Evolutionary conservation across 176 grass and related monocot species (phyloP).

Genomic region (Oryza australiensis): DNA sequence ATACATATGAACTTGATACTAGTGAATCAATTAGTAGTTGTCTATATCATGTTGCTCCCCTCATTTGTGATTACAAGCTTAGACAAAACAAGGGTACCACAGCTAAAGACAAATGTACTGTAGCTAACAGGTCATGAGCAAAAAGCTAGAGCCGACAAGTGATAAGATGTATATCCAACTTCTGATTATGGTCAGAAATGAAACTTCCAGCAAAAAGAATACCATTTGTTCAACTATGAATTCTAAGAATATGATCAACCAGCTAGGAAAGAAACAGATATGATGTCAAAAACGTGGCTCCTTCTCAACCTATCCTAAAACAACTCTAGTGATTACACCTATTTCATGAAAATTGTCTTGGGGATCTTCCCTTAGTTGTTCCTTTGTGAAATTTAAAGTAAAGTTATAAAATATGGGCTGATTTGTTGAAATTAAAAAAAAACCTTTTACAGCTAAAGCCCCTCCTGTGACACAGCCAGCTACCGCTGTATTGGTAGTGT

Average conservation of each 20-base stretch:
- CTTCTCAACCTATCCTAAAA: slow-evolving; percentile 16
- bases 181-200: slow-evolving; percentile 14
- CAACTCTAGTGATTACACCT: neutral
- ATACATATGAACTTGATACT: neutral
- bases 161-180: neutral
- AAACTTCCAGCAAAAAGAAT: neutral
- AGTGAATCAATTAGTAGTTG: neutral
- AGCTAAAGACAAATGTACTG: neutral
- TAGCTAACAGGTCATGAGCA: neutral
- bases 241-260: neutral
- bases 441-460: slow-evolving; percentile 79
- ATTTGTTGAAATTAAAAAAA: neutral
- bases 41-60: neutral
- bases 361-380: neutral
- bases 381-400: neutral
- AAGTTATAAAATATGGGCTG: neutral
- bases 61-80: neutral
- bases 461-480: slow-evolving; percentile 95
- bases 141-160: neutral
- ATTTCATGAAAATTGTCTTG: slow-evolving; percentile 22
- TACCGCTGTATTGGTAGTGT: slow-evolving; percentile 77
- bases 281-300: neutral
- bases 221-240: slow-evolving; percentile 18
- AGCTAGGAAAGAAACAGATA: neutral
- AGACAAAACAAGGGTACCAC: neutral